Percentiles rank a stretch among this genome's conserved stretches.
phyloP scores from a whole-genome alignment of 352 stramenopile genomes.

The Globisporangium irregulare region DNA sequence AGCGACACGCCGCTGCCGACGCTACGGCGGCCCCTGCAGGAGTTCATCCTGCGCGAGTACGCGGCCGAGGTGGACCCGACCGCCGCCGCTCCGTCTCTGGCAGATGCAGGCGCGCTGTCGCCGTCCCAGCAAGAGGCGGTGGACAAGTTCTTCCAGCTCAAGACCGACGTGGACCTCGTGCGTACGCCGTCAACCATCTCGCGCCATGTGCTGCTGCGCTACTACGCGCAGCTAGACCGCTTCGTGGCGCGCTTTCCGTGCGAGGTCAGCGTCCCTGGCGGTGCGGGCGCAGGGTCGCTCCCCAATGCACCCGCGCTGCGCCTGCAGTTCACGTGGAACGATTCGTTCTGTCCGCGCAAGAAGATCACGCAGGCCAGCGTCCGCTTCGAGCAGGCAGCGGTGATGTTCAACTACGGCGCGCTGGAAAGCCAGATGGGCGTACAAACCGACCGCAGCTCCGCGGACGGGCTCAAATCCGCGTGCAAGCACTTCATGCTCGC shows the following conservation, averaged over 20 bases:
- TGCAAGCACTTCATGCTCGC: constrained; percentile 86
- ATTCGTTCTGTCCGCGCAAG: constrained; percentile 89
- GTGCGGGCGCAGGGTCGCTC: neutral
- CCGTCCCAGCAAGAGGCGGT: constrained; percentile 31
- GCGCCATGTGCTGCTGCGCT: constrained; percentile 66
- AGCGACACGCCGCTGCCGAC: constrained; percentile 46
- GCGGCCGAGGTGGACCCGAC: constrained; percentile 22
- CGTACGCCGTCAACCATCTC: constrained; percentile 66
- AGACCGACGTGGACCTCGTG: constrained; percentile 68
- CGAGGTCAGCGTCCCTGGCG: constrained; percentile 21
- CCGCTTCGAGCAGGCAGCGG: constrained; percentile 69
- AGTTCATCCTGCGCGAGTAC: constrained; percentile 73
- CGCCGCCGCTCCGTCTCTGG: neutral
- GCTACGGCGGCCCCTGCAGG: constrained; percentile 48
- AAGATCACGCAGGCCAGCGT: constrained; percentile 66
- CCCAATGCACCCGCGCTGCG: constrained; percentile 23
- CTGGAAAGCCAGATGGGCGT: constrained; percentile 82
- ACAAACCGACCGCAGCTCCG: constrained; percentile 66
- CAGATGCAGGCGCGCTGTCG: constrained; percentile 4
- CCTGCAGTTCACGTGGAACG: constrained; percentile 88
- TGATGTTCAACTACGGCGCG: constrained; percentile 88
- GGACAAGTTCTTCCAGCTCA: constrained; percentile 51
- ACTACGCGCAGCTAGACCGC: constrained; percentile 71
- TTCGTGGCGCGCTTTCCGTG: constrained; percentile 63
- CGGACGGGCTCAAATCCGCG: constrained; percentile 77